Base-by-base conservation (phyloP, 108 stramenopile genomes). In the Skeletonema menzelii region DNA sequence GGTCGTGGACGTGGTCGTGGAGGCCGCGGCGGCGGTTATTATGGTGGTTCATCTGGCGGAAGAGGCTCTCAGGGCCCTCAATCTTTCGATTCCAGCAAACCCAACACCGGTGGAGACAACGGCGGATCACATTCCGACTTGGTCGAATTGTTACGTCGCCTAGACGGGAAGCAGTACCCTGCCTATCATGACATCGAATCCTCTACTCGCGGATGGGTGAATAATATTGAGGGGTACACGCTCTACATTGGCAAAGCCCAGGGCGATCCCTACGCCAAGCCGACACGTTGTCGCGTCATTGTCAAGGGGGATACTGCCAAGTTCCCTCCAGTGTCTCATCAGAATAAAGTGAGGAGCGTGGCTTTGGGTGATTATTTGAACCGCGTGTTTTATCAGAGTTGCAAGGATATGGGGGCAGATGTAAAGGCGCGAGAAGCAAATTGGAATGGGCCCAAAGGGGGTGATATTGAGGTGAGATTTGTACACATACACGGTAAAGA, bases 201-300 rank as follows among this genome's bases (percentile, higher is more conserved):
- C 1, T 82, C 90, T 27, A 60, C 73, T 46, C 73, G 66, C 44
- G 92, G 82, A 56, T 95, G 88, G 88, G 73, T 76, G 65, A 69
- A 84, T 59, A 55, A 71, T 14, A 56, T 62, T 3, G 60, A 42
- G 37, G 79, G 80, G 10, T 92, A 95, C 82, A 68, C 56, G 10
- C 85, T 98, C 30, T 88, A 70, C 63, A 82, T 97, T 15, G 94
- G 88, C 56, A 81, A 88, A 59, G 87, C 95, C 17, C 98, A 98
- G 73, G 73, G 84, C 5, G 97, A 98, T 86, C 94, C 98, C n/a
- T 98, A 87, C 74, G 98, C 98, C 28, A 79, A 93, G 32, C 96
- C 98, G 20, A 95, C 97, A 3, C 83, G 93, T 22, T 91, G 93
- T 57, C 95, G 93, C 30, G 74, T 97, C 22, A 73, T 87, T 8